Conservation (phyloP, 2,329 filamentous ascomycete species). For the Juglanconis oblonga region DNA sequence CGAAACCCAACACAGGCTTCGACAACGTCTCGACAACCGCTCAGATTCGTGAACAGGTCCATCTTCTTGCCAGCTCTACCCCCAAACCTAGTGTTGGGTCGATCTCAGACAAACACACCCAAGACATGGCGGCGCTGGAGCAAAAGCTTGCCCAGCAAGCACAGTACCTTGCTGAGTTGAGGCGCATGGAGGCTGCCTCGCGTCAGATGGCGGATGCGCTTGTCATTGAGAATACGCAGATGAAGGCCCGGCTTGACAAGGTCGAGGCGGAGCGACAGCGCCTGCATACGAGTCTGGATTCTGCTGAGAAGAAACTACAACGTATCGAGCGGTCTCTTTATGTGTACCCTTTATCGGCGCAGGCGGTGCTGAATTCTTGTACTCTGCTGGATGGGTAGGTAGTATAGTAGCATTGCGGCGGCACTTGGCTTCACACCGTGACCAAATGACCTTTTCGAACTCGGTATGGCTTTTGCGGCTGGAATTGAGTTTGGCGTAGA, state of each 20-base stretch:
- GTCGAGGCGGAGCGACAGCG: not conserved
- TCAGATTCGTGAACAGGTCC: conserved; percentile 2
- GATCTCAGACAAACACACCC: too few relatives aligned
- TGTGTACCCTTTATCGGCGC: not conserved
- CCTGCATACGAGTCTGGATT: not conserved
- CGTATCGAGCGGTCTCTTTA: not conserved
- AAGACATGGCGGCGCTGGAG: not conserved
- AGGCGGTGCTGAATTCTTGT: not conserved
- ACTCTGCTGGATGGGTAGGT: not conserved
- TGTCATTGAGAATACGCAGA: not conserved
- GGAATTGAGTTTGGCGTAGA: too few relatives aligned
- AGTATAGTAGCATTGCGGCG: too few relatives aligned
- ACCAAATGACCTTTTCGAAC: too few relatives aligned
- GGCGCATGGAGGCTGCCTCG: not conserved
- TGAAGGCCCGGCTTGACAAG: not conserved
- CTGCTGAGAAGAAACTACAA: not conserved
- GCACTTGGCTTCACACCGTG: too few relatives aligned
- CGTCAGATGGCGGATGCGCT: not conserved
- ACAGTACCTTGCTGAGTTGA: not conserved
- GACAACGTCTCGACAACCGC: not conserved
- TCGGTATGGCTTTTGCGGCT: too few relatives aligned
- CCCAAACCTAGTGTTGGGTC: too few relatives aligned
- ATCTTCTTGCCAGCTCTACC: not conserved
- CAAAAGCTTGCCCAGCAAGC: not conserved
- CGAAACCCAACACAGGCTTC: not conserved